Evolutionary conservation across 1,284 basidiomycete genomes (phyloP), one percentile per base, ranked within the genome.

Genomic region (Sporisorium scitamineum): DNA sequence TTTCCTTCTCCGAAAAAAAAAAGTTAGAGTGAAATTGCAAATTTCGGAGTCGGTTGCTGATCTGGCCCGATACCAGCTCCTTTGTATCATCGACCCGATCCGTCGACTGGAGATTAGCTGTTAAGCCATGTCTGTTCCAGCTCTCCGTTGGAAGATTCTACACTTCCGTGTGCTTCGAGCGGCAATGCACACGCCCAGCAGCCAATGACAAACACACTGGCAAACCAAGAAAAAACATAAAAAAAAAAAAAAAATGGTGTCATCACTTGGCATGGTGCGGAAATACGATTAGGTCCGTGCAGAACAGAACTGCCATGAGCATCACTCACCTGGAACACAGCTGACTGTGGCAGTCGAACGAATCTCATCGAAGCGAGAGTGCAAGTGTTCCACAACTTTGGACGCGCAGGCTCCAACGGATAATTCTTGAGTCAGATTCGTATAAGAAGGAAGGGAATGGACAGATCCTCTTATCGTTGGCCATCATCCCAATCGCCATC

Each of bases 1-100:
- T 24, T 52, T 50, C 27, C 29, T 50, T 50, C 48, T 50, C 48
- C 48, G 48, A 27, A 29, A 18, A 29, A 50, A 11, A 18, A n/a
- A 31, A 48, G 5, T 7, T 27, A 3, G 10, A 48, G 9, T 22
- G 22, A 37, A 52, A 37, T 52, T 52, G n/a, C 29, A 20, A 20
- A 51, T 22, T 51, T 34, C 34, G 9, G 16, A 18, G 27, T 48
- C 8, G 27, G 27, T 31, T 14, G 31, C 32, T 14, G 32, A 37
- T 37, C 32, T 50, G 16, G 9, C 50, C 48, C 48, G 48, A 50
- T 50, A 7, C 37, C 4, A 41, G 8, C 16, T 18, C 34, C 34
- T 14, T 44, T n/a, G 24, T 6, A 42, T 42, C n/a, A 20, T 42
- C n/a, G 39, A 8, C n/a, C n/a, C n/a, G 37, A 37, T 14, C 34